These are phyloP conservation scores for Omphalotus guepiniiformis DNA, from an alignment of 768 basidiomycete genomes.

Conservation along the genomic window DNA sequence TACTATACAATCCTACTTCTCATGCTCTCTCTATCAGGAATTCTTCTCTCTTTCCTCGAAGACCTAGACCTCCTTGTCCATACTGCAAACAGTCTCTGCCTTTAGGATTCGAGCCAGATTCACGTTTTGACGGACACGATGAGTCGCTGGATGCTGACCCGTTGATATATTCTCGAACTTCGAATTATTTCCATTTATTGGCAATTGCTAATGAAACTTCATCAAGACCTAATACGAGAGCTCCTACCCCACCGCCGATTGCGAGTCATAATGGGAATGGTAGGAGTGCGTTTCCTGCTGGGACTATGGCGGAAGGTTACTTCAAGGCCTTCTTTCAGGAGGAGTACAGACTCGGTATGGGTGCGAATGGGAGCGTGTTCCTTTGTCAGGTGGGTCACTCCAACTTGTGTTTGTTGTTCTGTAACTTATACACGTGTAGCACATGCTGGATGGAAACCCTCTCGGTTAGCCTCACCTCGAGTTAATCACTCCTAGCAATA, in stretches of 20 bases:
- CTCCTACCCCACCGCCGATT: conserved; percentile 2
- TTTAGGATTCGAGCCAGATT: conserved; percentile 31
- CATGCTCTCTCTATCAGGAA: conserved; percentile 72
- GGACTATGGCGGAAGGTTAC: conserved; percentile 87
- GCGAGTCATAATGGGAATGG: conserved; percentile 10
- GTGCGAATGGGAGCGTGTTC: conserved; percentile 88
- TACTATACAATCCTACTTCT: conserved; percentile 81
- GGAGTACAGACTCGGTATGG: conserved; percentile 88
- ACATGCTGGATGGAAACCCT: conserved; percentile 61
- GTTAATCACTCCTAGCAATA: conserved; percentile 3
- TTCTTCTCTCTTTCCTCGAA: conserved; percentile 21
- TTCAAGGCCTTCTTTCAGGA: conserved; percentile 92
- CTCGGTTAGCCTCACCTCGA: conserved; percentile 48
- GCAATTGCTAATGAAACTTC: conserved; percentile 63
- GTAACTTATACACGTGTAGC: not conserved
- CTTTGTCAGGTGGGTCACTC: conserved; percentile 65
- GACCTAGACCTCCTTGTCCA: conserved; percentile 48
- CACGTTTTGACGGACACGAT: conserved; percentile 2
- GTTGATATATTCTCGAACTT: conserved; percentile 16
- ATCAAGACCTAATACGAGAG: not conserved
- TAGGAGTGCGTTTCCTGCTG: conserved; percentile 51
- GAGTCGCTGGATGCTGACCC: conserved; percentile 13
- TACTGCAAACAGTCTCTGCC: conserved; percentile 68
- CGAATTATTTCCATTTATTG: conserved; percentile 77
- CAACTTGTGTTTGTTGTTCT: not conserved